Evolutionary conservation across 2,329 filamentous ascomycete species (phyloP), one percentile per base, ranked within the genome.

Genomic region (Fusarium paranaense): DNA sequence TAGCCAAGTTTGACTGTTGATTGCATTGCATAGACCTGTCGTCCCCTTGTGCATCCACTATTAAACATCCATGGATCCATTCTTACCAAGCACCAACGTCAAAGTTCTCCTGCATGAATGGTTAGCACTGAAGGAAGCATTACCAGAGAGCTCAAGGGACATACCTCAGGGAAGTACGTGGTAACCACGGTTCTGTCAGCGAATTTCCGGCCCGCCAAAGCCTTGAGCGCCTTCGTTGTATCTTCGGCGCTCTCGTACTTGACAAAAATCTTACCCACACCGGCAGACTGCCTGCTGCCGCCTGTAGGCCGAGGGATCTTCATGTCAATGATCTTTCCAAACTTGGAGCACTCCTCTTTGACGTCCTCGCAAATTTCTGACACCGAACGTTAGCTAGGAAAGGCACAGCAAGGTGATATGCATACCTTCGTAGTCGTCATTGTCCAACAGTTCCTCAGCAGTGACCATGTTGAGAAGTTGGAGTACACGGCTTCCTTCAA

Each of bases 391-490:
- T 83, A 88, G 85, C 64, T 63, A 33, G 7, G 5, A 54, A 20
- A 45, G 50, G 4, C 20, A 18, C 3, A 18, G 9, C 8, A 20
- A 9, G 10, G 18, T 22, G 16, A 35, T 16, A 45, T 20, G 78
- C 86, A 80, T 88, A 95, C 96, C 96, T 84, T 98, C 94, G 80
- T 98, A 98, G 80, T 99, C 97, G 38, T 98, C 95, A 61, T 92
- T 92, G 80, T 98, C 95, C 84, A 98, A 91, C 27, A 99, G 87
- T 84, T 99, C 97, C 78, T 99, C 97, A 0, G 95, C 89, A 0
- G 97, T 99, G 38, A 99, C 96, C 97, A 99, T 99, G 86, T 99
- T 99, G 80, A 99, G 90, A 71, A 99, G 87, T 84, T 98, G 96
- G 70, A 99, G 83, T 18, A 99, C 96, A 65, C 94, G 90, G 74